A percentile compares a stretch with the other conserved stretches of the same genome.
phyloP scores from a whole-genome alignment of 345 rosid genomes.

The Psidium guajava region DNA sequence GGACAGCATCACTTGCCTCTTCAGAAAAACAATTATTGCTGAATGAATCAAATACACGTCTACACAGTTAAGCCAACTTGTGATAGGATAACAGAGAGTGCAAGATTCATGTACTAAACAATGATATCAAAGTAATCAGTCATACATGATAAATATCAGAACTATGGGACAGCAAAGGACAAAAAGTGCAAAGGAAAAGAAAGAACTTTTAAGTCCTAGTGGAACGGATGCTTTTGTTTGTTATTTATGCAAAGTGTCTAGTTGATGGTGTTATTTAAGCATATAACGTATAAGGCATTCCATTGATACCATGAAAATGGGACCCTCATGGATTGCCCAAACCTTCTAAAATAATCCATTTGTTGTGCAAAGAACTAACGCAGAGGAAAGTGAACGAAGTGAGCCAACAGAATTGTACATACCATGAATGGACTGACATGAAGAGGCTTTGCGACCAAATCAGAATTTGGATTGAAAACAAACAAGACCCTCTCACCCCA shows the following conservation, averaged over 20 bases:
- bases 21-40: neutral
- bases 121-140: neutral
- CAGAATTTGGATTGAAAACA: constrained; percentile 75
- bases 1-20: neutral
- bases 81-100: neutral
- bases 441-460: constrained; percentile 71
- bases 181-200: neutral
- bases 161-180: neutral
- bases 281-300: neutral
- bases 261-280: neutral
- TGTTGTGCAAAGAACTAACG: neutral
- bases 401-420: constrained; percentile 3
- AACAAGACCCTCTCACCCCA: constrained; percentile 90
- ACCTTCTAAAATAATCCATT: neutral
- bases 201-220: neutral
- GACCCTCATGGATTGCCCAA: neutral
- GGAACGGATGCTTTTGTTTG: neutral
- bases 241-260: neutral
- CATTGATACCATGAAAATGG: neutral
- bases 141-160: neutral
- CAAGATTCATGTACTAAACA: neutral
- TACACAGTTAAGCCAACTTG: neutral
- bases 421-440: constrained; percentile 99
- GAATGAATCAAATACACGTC: neutral
- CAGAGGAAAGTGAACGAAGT: neutral